Conservation (phyloP, 148 eudicot species). For the Oxyria digyna region DNA sequence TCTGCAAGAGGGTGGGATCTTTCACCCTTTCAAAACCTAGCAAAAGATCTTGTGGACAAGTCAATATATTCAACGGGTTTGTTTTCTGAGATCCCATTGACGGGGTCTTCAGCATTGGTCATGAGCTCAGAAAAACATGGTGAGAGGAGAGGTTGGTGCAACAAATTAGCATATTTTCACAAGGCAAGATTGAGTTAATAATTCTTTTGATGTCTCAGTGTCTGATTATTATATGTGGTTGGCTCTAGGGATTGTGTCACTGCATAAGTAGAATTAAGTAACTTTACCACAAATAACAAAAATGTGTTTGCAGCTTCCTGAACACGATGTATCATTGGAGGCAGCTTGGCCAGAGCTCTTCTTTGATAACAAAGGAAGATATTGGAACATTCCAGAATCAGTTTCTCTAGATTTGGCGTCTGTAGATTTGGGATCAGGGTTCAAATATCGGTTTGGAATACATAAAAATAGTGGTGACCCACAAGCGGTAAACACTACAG, state of each 20-base stretch:
- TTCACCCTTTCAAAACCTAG: constrained; percentile 31
- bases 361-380: constrained; percentile 60
- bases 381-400: constrained; percentile 82
- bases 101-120: constrained; percentile 36
- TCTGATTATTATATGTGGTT: background rate
- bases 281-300: background rate
- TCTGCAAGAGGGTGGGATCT: constrained; percentile 34
- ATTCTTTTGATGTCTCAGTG: background rate
- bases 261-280: background rate
- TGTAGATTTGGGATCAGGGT: constrained; percentile 50
- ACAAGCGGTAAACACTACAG: constrained; percentile 29
- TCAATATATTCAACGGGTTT: constrained; percentile 61
- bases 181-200: constrained; percentile 29
- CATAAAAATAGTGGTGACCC: constrained; percentile 65
- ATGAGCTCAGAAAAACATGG: constrained; percentile 60
- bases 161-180: constrained; percentile 53
- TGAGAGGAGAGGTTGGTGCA: constrained; percentile 40
- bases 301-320: constrained; percentile 40
- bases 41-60: constrained; percentile 49
- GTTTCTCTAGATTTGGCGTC: constrained; percentile 65
- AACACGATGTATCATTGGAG: constrained; percentile 58
- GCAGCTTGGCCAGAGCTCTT: constrained; percentile 86
- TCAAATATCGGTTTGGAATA: constrained; percentile 62
- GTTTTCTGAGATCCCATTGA: constrained; percentile 44
- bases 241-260: background rate